Conservation (phyloP, 441 rosid species). For the Populus hybrid region DNA sequence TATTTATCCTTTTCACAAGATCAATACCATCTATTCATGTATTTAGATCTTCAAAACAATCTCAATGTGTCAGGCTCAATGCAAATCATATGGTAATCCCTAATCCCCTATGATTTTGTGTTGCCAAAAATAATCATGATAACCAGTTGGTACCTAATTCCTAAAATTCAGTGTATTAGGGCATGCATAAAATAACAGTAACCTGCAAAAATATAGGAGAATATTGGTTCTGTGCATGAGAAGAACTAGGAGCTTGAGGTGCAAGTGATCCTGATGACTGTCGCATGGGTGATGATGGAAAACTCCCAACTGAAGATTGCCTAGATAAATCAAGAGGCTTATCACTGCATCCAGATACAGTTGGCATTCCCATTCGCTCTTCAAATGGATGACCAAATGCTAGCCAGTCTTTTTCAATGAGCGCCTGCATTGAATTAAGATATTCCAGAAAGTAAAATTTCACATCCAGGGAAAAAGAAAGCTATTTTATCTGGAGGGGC, state of each 20-base stretch:
- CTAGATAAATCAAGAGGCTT: conserved; percentile 58
- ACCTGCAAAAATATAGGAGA: conserved; percentile 99
- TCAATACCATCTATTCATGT: too few relatives aligned
- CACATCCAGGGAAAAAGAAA: too few relatives aligned
- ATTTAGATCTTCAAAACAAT: neutral
- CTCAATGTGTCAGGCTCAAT: neutral
- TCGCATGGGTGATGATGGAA: conserved; percentile 62
- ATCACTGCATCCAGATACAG: conserved; percentile 52
- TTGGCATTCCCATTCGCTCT: conserved; percentile 92
- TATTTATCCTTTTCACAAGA: neutral
- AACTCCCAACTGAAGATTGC: conserved; percentile 77
- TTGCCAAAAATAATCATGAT: conserved; percentile 11
- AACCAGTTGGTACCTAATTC: conserved; percentile 7
- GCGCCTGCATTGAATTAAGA: conserved; percentile 52
- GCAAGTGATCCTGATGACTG: conserved; percentile 65
- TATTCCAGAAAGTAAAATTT: conserved; percentile 5
- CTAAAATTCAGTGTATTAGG: neutral
- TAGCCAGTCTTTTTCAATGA: conserved; percentile 96
- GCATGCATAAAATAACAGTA: neutral
- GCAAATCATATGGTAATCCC: neutral
- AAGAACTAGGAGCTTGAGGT: conserved; percentile 69
- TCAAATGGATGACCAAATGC: conserved; percentile 99
- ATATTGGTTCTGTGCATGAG: conserved; percentile 79
- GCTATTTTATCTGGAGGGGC: neutral
- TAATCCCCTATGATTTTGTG: neutral